These are phyloP conservation scores for Blechomonas ayalai DNA, from an alignment of 208 protist species.

Conservation along the genomic window DNA sequence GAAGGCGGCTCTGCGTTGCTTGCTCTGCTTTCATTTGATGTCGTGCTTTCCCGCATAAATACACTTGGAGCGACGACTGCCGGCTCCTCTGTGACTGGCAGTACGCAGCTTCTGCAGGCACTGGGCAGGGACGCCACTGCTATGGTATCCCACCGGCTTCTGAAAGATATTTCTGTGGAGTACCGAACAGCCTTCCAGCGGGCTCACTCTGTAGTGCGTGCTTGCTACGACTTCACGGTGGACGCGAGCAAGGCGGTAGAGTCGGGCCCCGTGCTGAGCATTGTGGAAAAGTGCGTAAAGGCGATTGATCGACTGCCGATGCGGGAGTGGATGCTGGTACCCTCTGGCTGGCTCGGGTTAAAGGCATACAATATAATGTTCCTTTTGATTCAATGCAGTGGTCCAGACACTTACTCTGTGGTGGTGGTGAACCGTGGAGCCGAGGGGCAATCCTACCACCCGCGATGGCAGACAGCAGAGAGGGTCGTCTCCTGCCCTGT, in stretches of 20 bases:
- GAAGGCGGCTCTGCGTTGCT: constrained; percentile 25
- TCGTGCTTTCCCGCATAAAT: constrained; percentile 45
- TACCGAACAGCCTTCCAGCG: constrained; percentile 27
- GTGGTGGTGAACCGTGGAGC: constrained; percentile 52
- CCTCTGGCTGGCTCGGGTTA: constrained; percentile 40
- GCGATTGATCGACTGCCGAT: constrained; percentile 18
- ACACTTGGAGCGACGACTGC: constrained; percentile 14
- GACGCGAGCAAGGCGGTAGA: constrained; percentile 15
- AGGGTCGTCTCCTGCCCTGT: constrained; percentile 44
- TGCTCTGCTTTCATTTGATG: constrained; percentile 32
- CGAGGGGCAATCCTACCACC: constrained; percentile 63
- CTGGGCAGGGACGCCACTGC: constrained; percentile 12
- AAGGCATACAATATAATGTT: constrained; percentile 26
- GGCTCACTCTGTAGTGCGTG: constrained; percentile 26
- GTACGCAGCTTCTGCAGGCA: constrained; percentile 15
- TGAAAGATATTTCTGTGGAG: constrained; percentile 16
- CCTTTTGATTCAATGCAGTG: constrained; percentile 31
- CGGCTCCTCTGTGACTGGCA: not conserved
- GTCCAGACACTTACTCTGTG: constrained; percentile 17
- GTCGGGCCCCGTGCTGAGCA: constrained; percentile 19
- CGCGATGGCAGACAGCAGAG: constrained; percentile 39
- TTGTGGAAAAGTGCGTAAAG: constrained; percentile 18
- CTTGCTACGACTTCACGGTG: constrained; percentile 27
- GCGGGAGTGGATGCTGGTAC: constrained; percentile 47
- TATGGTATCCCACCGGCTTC: constrained; percentile 23